phyloP scores from a whole-genome alignment of 2,329 filamentous ascomycete species.

The Dactylellina parvicollis region DNA sequence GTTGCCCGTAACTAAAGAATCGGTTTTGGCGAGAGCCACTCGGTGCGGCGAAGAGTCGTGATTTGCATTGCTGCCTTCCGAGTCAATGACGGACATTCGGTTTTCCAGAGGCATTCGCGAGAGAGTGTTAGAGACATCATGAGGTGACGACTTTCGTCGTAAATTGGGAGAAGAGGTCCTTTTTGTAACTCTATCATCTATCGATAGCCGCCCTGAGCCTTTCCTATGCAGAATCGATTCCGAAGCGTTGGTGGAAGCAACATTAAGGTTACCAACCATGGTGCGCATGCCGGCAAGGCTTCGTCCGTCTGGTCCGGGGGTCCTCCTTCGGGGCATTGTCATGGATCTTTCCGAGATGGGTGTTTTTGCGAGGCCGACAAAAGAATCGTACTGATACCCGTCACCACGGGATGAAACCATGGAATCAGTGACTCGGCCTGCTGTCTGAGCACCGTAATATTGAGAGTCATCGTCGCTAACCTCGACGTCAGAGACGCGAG shows the following conservation, averaged over 20 bases:
- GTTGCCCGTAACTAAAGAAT: conserved; percentile 39
- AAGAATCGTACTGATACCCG: conserved; percentile 35
- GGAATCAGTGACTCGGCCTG: conserved; percentile 30
- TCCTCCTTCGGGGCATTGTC: conserved; percentile 39
- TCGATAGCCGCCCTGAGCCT: conserved; percentile 42
- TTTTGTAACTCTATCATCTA: conserved; percentile 46
- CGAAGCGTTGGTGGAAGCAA: conserved; percentile 52
- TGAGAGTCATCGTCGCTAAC: conserved; percentile 36
- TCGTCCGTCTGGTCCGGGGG: conserved; percentile 45
- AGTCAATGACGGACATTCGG: conserved; percentile 47
- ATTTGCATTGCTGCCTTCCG: conserved; percentile 41
- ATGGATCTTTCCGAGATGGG: conserved; percentile 48
- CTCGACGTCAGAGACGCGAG: conserved; percentile 50
- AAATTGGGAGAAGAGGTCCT: conserved; percentile 35
- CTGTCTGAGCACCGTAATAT: conserved; percentile 30
- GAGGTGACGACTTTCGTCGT: conserved; percentile 46
- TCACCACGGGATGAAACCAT: conserved; percentile 46
- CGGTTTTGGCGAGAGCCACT: conserved; percentile 32
- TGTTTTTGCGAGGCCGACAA: conserved; percentile 38
- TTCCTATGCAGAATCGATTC: conserved; percentile 48
- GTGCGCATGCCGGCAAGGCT: conserved; percentile 52
- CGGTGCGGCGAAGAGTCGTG: conserved; percentile 25
- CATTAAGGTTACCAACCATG: conserved; percentile 56
- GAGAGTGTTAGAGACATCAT: conserved; percentile 23
- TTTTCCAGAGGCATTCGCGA: conserved; percentile 43